phyloP scores from a whole-genome alignment of 2,329 filamentous ascomycete species.

The Aspergillus jensenii region DNA sequence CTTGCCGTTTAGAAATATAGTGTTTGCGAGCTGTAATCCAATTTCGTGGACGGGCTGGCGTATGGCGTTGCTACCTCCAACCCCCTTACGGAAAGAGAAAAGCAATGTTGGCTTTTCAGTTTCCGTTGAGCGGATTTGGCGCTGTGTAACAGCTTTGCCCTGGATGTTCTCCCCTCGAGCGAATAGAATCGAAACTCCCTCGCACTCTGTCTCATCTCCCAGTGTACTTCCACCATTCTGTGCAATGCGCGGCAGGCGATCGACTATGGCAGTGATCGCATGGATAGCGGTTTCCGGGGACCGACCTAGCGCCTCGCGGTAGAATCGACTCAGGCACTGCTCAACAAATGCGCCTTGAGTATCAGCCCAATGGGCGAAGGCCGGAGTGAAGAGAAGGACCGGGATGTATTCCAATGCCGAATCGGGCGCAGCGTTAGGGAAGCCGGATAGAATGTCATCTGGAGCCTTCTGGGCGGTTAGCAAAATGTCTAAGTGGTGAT shows the following conservation, averaged over 20 bases:
- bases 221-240: not conserved
- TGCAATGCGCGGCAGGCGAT: constrained; percentile 31
- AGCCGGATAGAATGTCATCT: constrained; percentile 30
- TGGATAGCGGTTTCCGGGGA: constrained; percentile 19
- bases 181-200: constrained; percentile 38
- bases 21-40: constrained; percentile 43
- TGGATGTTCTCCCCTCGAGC: constrained; percentile 25
- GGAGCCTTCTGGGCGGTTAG: constrained; percentile 24
- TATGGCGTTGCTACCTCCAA: constrained; percentile 1
- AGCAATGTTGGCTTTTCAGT: constrained; percentile 34
- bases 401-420: constrained; percentile 24
- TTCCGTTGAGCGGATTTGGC: constrained; percentile 29
- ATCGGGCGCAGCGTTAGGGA: constrained; percentile 17
- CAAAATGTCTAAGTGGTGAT: not conserved
- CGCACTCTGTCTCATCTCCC: constrained; percentile 20
- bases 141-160: constrained; percentile 29
- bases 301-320: constrained; percentile 12
- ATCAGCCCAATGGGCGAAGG: constrained; percentile 39
- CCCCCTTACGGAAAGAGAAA: constrained; percentile 23
- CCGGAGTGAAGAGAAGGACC: constrained; percentile 38
- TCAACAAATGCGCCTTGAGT: constrained; percentile 30
- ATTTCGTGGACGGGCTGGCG: constrained; percentile 28
- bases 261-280: constrained; percentile 37
- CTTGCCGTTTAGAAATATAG: constrained; percentile 43
- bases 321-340: constrained; percentile 29